These are phyloP conservation scores for Cyberlindnera euphorbiae DNA, from an alignment of 805 yeast species.

Conservation along the genomic window DNA sequence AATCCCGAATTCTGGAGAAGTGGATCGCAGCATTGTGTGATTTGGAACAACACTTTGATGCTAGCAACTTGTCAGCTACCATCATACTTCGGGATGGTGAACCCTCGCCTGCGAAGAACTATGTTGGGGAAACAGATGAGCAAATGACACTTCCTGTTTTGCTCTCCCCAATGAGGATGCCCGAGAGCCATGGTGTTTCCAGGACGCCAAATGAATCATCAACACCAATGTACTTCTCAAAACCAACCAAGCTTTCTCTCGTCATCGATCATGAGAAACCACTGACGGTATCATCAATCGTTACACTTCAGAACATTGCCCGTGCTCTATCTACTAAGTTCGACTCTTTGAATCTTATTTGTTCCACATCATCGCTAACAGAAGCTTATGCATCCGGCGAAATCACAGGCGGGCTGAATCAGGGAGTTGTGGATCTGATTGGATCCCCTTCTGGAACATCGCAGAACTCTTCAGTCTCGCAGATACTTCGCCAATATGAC, in stretches of 20 bases:
- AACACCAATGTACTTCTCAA: conserved; percentile 8
- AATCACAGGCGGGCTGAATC: too few species aligned
- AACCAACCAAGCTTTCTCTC: conserved; percentile 14
- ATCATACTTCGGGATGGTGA: too few species aligned
- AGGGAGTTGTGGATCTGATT: conserved; percentile 1
- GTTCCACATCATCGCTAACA: conserved; percentile 8
- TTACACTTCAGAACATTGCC: conserved; percentile 19
- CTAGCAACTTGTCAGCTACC: conserved; percentile 29
- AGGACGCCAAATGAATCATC: conserved; percentile 7
- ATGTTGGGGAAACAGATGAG: background rate
- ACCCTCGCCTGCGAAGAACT: too few species aligned
- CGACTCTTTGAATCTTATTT: conserved; percentile 12
- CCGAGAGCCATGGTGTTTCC: background rate
- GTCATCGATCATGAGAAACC: conserved; percentile 17
- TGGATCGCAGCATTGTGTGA: conserved; percentile 38
- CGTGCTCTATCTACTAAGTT: conserved; percentile 18
- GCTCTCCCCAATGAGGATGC: conserved; percentile 19
- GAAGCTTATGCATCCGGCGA: conserved; percentile 8
- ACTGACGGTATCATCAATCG: conserved; percentile 3
- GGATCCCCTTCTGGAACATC: too few species aligned
- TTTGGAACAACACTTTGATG: conserved; percentile 27
- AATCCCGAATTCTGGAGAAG: conserved; percentile 32
- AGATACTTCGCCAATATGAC: too few species aligned
- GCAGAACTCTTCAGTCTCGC: too few species aligned
- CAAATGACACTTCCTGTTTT: conserved; percentile 20